Evolutionary conservation across 2,329 filamentous ascomycete species (phyloP).

Genomic region (Hypoxylon sp.): DNA sequence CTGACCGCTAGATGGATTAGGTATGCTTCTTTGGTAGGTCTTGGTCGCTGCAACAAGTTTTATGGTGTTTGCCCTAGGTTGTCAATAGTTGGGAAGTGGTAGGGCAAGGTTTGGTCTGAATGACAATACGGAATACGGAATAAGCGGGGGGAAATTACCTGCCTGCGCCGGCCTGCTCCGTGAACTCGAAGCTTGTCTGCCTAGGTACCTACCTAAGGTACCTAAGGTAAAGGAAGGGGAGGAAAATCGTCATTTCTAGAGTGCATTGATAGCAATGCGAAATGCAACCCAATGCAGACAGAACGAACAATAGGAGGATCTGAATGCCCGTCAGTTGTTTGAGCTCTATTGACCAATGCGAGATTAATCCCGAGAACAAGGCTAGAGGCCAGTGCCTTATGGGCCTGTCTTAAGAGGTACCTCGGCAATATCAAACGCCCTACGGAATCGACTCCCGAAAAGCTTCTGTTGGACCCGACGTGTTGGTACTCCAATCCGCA

Average conservation of each 20-base stretch:
- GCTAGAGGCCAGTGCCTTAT: conserved; percentile 11
- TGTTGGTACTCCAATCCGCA: conserved; percentile 20
- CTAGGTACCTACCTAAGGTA: too few species aligned
- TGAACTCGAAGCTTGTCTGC: not conserved
- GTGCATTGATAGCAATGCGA: not conserved
- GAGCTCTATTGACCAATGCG: conserved; percentile 3
- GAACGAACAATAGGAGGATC: conserved; percentile 12
- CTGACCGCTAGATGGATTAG: conserved; percentile 2
- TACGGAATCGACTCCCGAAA: not conserved
- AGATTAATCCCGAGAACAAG: conserved; percentile 7
- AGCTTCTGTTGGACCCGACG: conserved; percentile 21
- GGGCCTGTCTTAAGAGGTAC: conserved; percentile 12
- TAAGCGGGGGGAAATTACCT: not conserved
- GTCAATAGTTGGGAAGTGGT: not conserved
- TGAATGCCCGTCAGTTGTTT: conserved; percentile 11
- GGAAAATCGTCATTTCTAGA: not conserved
- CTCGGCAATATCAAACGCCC: conserved; percentile 22
- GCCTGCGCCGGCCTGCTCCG: too few species aligned
- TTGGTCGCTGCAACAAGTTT: not conserved
- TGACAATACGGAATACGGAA: not conserved
- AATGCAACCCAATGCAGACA: conserved; percentile 11
- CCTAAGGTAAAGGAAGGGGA: too few species aligned
- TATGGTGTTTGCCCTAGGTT: not conserved
- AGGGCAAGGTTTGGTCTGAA: not conserved
- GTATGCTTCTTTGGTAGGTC: not conserved